These are phyloP conservation scores for Mucor ambiguus DNA, from an alignment of 371 early-diverging fungal species.

Conservation along the genomic window DNA sequence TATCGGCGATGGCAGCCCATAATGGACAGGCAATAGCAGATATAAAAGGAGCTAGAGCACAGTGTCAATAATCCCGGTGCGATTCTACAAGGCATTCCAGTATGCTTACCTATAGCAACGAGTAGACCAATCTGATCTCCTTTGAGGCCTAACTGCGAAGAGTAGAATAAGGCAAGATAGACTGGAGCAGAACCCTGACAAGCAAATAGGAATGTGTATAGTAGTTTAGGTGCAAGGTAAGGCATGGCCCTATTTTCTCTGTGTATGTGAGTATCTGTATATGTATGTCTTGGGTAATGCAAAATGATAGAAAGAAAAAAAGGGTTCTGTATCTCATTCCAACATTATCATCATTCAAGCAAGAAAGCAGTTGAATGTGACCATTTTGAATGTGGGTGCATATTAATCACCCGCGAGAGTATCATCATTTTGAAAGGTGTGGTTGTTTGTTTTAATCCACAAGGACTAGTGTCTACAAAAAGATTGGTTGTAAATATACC, in stretches of 20 bases:
- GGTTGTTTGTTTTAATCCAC: not conserved
- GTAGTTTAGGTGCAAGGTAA: conserved; percentile 53
- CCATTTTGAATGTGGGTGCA: not conserved
- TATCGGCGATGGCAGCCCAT: conserved; percentile 55
- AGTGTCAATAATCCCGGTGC: not conserved
- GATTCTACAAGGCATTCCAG: not conserved
- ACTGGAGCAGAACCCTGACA: conserved; percentile 58
- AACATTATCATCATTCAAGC: not conserved
- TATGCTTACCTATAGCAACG: conserved; percentile 49
- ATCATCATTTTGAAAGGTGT: not conserved
- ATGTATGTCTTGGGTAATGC: not conserved
- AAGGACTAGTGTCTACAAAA: not conserved
- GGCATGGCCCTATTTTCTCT: conserved; percentile 35
- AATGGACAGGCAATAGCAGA: conserved; percentile 57
- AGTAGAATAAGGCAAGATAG: conserved; percentile 52
- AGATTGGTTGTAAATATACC: not conserved
- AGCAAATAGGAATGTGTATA: conserved; percentile 55
- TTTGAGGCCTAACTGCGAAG: conserved; percentile 48
- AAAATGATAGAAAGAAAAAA: not conserved
- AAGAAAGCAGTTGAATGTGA: not conserved
- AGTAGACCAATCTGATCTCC: conserved; percentile 55
- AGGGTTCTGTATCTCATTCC: not conserved
- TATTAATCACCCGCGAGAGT: no score
- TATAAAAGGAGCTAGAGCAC: conserved; percentile 47
- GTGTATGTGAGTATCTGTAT: not conserved